Base-by-base conservation (phyloP, 2,329 filamentous ascomycete genomes). In the Alternaria triticimaculans region DNA sequence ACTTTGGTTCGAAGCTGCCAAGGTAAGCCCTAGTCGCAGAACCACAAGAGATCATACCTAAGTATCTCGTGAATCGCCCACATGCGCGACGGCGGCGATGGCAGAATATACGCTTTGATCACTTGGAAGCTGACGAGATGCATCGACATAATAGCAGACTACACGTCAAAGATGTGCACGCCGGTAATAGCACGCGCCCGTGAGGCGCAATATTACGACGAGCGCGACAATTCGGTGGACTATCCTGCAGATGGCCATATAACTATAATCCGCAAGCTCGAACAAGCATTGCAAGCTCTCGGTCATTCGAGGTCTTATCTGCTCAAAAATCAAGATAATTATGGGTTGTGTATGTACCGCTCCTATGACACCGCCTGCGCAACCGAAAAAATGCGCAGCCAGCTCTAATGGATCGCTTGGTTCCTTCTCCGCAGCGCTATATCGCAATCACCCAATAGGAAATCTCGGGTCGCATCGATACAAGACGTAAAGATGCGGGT, bases 331-430 rank as follows among this genome's bases (percentile, higher is more conserved):
- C 25, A 50, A 11, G 12, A 14, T n/a, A 20, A 23, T 44, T 37
- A 25, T 18, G 33, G 12, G 26, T 28, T 25, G 21, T 33, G 57
- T 65, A 88, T 94, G 91, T 94, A 75, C 84, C 89, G 87, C 87
- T 83, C 90, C 88, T 94, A 91, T 94, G 92, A 94, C 91, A 89
- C 92, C 88, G 90, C 89, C 90, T 87, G 87, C 87, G 88, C 88
- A 91, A 92, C 84, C 78, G 80, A 77, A 84, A 72, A 82, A 86
- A 86, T 88, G 84, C 88, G 83, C 85, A 87, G 88, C 87, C 89
- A 90, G 89, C 85, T 91, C 89, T 91, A 90, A 90, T 90, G 87
- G 87, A 83, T 87, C 86, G 86, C 83, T 73, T 71, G 69, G 71
- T 77, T 86, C 80, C 77, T 79, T 88, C 86, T 88, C 74, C 85